Evolutionary conservation across 2,329 filamentous ascomycete genomes (phyloP).

Genomic region (Fusarium pseudograminearum): DNA sequence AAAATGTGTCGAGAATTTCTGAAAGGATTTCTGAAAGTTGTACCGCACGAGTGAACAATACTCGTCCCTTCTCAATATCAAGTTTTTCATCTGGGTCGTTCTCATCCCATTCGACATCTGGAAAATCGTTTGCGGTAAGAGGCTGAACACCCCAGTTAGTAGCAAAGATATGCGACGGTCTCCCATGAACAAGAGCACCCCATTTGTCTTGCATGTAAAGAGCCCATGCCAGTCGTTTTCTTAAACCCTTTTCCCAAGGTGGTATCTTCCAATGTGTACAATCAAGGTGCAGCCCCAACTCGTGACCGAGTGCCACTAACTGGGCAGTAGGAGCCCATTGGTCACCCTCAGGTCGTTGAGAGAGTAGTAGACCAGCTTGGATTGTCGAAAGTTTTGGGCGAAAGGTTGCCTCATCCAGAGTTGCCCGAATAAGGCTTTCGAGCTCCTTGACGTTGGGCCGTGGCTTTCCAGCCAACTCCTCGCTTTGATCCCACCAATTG

Average conservation of each 20-base stretch:
- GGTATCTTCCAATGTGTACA: conserved; percentile 90
- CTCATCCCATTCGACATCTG: conserved; percentile 76
- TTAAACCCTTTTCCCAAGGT: conserved; percentile 84
- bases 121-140: conserved; percentile 76
- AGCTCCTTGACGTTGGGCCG: conserved; percentile 79
- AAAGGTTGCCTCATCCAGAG: conserved; percentile 81
- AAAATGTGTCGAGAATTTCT: conserved; percentile 86
- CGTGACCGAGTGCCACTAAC: conserved; percentile 86
- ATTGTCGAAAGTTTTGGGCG: conserved; percentile 85
- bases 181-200: conserved; percentile 86
- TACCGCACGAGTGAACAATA: conserved; percentile 81
- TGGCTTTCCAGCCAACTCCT: conserved; percentile 71
- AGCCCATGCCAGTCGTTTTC: conserved; percentile 90
- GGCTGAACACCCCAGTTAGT: conserved; percentile 81
- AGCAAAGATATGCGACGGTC: conserved; percentile 79
- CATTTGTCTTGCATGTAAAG: conserved; percentile 95
- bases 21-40: conserved; percentile 79
- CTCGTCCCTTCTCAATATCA: conserved; percentile 75
- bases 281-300: conserved; percentile 89
- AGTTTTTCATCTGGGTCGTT: conserved; percentile 70
- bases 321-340: conserved; percentile 90
- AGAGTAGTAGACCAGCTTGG: conserved; percentile 79
- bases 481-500: conserved; percentile 86
- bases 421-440: conserved; percentile 78
- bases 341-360: conserved; percentile 80